Evolutionary conservation across 257 asterid genomes (phyloP).

Genomic region (Craterostigma plantagineum): DNA sequence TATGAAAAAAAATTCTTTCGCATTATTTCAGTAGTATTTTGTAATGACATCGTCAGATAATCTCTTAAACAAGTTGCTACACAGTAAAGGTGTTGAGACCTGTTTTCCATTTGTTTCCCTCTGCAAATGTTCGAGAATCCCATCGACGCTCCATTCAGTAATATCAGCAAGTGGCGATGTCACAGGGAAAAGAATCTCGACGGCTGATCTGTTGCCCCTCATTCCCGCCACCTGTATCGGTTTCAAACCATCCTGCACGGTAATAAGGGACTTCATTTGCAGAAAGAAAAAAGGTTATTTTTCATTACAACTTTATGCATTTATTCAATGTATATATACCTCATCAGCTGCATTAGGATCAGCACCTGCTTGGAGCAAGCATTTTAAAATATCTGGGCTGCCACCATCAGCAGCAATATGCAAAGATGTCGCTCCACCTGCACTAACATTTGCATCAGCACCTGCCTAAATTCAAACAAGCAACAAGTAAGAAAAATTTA

Average conservation of each 20-base stretch:
- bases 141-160: conserved; percentile 65
- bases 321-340: conserved; percentile 37
- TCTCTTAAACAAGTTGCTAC: too few species aligned
- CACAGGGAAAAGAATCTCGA: conserved; percentile 60
- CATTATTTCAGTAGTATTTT: too few species aligned
- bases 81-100: conserved; percentile 26
- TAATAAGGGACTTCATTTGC: background rate
- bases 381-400: conserved; percentile 45
- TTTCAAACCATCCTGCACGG: conserved; percentile 62
- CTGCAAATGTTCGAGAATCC: conserved; percentile 50
- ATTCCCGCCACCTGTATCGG: conserved; percentile 77
- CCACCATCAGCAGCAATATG: conserved; percentile 88
- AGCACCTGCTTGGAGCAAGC: conserved; percentile 84
- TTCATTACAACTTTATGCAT: too few species aligned
- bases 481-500: conserved; percentile 8
- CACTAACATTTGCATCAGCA: conserved; percentile 51
- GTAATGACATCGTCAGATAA: too few species aligned
- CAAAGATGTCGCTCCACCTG: conserved; percentile 91
- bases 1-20: too few species aligned
- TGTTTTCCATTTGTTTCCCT: conserved; percentile 23
- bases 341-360: conserved; percentile 67
- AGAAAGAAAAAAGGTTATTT: background rate
- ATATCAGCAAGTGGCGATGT: conserved; percentile 27
- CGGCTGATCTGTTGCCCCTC: conserved; percentile 44
- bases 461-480: conserved; percentile 46